phyloP scores from a whole-genome alignment of 2,329 filamentous ascomycete genomes.

The Didymella pomorum region DNA sequence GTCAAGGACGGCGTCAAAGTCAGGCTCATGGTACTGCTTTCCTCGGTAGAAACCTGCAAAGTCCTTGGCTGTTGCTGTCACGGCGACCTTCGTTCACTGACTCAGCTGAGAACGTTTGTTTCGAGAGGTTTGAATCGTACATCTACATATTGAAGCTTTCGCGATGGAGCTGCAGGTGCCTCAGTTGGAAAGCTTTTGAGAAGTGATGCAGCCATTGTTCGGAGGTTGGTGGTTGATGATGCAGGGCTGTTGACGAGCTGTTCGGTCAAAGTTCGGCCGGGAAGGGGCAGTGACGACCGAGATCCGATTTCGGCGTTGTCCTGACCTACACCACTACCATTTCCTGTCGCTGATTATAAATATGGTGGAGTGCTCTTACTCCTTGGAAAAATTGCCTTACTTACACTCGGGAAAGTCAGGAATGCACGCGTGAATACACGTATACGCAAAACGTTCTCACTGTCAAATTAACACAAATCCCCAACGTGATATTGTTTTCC shows the following conservation, averaged over 20 bases:
- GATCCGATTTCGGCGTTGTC: background rate
- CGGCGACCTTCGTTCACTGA: slow-evolving; percentile 37
- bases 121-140: slow-evolving; percentile 5
- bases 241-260: no score
- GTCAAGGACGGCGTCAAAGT: slow-evolving; percentile 55
- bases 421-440: no score
- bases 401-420: no score
- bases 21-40: slow-evolving; percentile 59
- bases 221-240: no score
- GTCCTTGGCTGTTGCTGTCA: slow-evolving; percentile 50
- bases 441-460: no score
- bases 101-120: background rate
- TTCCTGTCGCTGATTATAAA: no score
- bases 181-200: slow-evolving; percentile 2
- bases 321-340: no score
- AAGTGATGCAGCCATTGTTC: slow-evolving; percentile 12
- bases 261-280: background rate
- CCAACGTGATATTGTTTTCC: background rate
- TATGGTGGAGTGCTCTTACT: no score
- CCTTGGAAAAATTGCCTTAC: no score
- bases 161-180: slow-evolving; percentile 10
- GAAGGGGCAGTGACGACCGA: background rate
- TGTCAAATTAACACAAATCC: no score
- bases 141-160: slow-evolving; percentile 17
- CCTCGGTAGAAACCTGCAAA: slow-evolving; percentile 61